A percentile compares a stretch with the other conserved stretches of the same genome.
Conservation (phyloP, 345 rosid species). For the Corchorus olitorius region DNA sequence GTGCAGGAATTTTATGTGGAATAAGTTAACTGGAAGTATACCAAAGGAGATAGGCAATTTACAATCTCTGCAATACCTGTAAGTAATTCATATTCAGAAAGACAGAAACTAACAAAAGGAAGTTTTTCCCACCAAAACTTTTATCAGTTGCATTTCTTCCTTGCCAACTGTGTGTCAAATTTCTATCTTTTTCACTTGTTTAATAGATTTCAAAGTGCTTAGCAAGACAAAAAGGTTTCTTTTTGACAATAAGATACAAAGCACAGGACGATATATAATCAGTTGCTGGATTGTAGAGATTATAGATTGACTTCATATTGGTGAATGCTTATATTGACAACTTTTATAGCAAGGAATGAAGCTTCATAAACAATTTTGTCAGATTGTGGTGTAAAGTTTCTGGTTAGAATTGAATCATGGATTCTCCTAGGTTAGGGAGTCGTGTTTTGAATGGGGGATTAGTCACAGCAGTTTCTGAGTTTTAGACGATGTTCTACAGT, state of each 20-base stretch:
- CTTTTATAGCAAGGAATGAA: background rate
- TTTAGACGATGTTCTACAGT: too few relatives aligned
- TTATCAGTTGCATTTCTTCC: background rate
- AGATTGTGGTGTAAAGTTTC: too few relatives aligned
- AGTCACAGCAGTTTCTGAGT: too few relatives aligned
- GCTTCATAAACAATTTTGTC: background rate
- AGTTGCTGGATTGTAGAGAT: too few relatives aligned
- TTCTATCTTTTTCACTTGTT: background rate
- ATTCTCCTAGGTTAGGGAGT: too few relatives aligned
- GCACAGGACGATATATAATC: background rate
- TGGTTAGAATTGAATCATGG: too few relatives aligned
- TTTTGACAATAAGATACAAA: background rate
- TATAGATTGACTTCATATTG: too few relatives aligned
- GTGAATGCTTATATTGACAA: too few relatives aligned
- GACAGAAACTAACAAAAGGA: background rate
- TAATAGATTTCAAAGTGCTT: background rate
- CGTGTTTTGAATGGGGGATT: too few relatives aligned
- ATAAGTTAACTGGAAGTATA: conserved; percentile 40
- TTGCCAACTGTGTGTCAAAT: background rate
- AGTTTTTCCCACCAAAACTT: background rate
- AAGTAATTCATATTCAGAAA: conserved; percentile 26
- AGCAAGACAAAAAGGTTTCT: background rate
- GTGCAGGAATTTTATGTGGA: conserved; percentile 54
- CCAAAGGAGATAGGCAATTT: conserved; percentile 48
- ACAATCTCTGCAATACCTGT: conserved; percentile 39